Evolutionary conservation across 2,329 filamentous ascomycete species (phyloP).

Genomic region (Drechslera avenae): DNA sequence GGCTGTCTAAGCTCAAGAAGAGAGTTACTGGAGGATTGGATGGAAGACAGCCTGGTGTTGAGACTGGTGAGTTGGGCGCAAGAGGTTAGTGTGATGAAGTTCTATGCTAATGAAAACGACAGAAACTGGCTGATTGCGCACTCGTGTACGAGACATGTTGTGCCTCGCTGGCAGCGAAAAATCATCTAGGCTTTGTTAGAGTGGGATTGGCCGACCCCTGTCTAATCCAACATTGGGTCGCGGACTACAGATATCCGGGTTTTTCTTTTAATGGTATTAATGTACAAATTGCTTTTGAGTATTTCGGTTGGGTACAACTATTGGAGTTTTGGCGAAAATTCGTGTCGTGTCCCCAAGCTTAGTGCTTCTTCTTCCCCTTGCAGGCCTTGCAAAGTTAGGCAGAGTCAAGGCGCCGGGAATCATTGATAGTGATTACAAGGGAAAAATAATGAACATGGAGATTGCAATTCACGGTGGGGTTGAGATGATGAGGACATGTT

Average conservation of each 20-base stretch:
- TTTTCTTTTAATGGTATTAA: background rate
- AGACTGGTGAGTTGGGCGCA: slow-evolving; percentile 61
- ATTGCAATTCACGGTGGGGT: too few species aligned
- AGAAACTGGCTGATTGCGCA: slow-evolving; percentile 29
- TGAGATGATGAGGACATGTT: too few species aligned
- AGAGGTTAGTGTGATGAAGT: slow-evolving; percentile 7
- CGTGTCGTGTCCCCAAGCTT: too few species aligned
- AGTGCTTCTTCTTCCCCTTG: background rate
- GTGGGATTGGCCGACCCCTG: too few species aligned
- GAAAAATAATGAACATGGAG: background rate
- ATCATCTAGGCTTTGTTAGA: too few species aligned
- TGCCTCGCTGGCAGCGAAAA: too few species aligned
- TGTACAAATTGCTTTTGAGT: too few species aligned
- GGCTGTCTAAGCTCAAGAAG: slow-evolving; percentile 74
- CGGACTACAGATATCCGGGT: background rate
- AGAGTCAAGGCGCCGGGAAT: background rate
- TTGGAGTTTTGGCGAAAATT: too few species aligned
- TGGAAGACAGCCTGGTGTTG: slow-evolving; percentile 84
- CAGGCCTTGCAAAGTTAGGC: background rate
- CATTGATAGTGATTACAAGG: too few species aligned
- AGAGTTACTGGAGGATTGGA: slow-evolving; percentile 72
- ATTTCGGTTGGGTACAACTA: too few species aligned
- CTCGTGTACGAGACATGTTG: background rate
- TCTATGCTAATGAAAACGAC: slow-evolving; percentile 16
- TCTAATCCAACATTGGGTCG: too few species aligned